Base-by-base conservation (phyloP, 1,139 yeast species). In the Candida tetrigidarum region DNA sequence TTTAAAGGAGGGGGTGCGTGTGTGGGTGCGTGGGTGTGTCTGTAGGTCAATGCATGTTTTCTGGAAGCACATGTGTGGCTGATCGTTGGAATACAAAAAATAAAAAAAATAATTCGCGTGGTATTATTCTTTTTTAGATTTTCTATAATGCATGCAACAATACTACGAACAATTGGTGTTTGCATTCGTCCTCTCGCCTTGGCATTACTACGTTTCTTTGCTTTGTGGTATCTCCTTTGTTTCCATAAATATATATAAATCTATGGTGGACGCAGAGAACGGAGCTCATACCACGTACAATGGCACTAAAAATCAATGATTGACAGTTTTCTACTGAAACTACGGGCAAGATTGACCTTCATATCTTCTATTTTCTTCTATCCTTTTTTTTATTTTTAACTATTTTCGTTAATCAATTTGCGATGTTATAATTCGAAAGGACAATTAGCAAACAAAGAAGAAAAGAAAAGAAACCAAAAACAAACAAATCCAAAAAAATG, bases 301-400 rank as follows among this genome's bases (percentile, higher is more conserved):
- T n/a, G 3, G 29, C 15, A 27, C 15, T 3, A 29, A 29, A 32
- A 10, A 10, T 18, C n/a, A 22, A 22, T 20, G 37, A 34, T 34
- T 34, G 37, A 34, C 37, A 34, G 37, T 34, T 34, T 34, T 20
- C 37, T n/a, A 9, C 23, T 32, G 35, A 32, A 32, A 32, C 35
- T 18, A 32, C 35, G 8, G 11, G 5, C 23, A 18, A 32, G 35
- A 32, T 32, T 32, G 16, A 19, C 35, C 22, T 11, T 19, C 15
- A 11, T 32, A 18, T 12, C 11, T 32, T 10, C 25, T 12, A 4
- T 34, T 20, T 12, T 22, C 14, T n/a, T 18, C 15, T 19, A 4
- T 19, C 4, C 25, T 32, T 18, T 19, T 32, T 12, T 15, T 29
- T 5, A n/a, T 28, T 28, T 28, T 28, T n/a, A 15, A 29, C 35